Evolutionary conservation across 345 rosid species (phyloP).

Genomic region (Linum lewisii): DNA sequence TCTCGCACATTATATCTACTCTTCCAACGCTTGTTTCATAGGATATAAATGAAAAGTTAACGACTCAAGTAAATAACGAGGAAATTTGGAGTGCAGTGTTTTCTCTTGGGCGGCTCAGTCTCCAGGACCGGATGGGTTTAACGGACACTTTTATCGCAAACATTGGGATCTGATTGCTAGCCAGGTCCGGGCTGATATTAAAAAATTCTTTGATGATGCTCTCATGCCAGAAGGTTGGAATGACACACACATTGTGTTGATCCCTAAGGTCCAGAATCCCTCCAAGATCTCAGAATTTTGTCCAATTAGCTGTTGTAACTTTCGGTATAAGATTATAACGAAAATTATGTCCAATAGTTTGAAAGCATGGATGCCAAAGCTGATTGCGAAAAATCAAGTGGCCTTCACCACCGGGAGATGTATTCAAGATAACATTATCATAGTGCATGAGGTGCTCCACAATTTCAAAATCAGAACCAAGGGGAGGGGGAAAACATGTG

Average conservation of each 20-base stretch:
- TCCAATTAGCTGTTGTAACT: background rate
- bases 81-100: background rate
- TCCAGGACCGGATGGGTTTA: background rate
- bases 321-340: background rate
- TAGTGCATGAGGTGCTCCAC: background rate
- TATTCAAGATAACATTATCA: constrained; percentile 2
- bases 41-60: background rate
- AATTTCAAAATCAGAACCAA: no score
- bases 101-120: background rate
- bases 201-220: background rate
- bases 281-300: background rate
- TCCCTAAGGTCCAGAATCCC: background rate
- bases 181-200: background rate
- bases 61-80: background rate
- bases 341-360: background rate
- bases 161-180: background rate
- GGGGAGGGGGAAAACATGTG: no score
- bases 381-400: background rate
- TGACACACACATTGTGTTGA: background rate
- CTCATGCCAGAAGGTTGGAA: background rate
- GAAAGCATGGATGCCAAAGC: background rate
- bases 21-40: no score
- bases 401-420: background rate
- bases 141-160: background rate
- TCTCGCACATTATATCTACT: no score